Percentiles rank a stretch among this genome's conserved stretches.
Evolutionary conservation across 2,329 filamentous ascomycete species (phyloP).

Genomic region (Mariannaea elegans): DNA sequence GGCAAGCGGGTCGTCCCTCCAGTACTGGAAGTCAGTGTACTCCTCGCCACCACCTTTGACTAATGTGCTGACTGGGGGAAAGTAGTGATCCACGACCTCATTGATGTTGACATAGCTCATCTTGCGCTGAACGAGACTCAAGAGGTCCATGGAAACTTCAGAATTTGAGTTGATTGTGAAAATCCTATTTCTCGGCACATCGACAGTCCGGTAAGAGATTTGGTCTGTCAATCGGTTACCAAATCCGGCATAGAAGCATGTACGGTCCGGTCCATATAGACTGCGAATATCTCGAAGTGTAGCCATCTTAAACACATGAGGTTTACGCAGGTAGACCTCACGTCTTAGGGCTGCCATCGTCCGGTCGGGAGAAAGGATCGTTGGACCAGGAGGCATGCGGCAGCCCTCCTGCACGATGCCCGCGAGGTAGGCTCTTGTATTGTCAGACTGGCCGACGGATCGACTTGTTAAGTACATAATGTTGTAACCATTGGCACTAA

Average conservation of each 20-base stretch:
- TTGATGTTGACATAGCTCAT: slow-evolving; percentile 97
- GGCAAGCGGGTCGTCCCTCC: slow-evolving; percentile 85
- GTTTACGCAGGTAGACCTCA: slow-evolving; percentile 94
- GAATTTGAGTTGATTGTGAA: slow-evolving; percentile 99
- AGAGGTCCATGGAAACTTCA: slow-evolving; percentile 89
- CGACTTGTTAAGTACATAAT: slow-evolving; percentile 97
- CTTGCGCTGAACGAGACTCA: slow-evolving; percentile 93
- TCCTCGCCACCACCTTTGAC: slow-evolving; percentile 91
- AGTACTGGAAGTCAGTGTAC: slow-evolving; percentile 97
- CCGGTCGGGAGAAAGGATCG: slow-evolving; percentile 93
- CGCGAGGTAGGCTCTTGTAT: slow-evolving; percentile 86
- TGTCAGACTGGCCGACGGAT: slow-evolving; percentile 93
- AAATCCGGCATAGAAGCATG: slow-evolving; percentile 96
- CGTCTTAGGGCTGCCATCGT: slow-evolving; percentile 92
- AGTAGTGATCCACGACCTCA: slow-evolving; percentile 98
- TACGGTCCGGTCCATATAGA: slow-evolving; percentile 79
- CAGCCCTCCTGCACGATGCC: slow-evolving; percentile 90
- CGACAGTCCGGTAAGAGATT: slow-evolving; percentile 93
- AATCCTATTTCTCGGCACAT: slow-evolving; percentile 92
- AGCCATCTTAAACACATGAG: slow-evolving; percentile 99
- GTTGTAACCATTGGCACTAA: slow-evolving; percentile 95
- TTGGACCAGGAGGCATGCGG: slow-evolving; percentile 86
- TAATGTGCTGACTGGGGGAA: slow-evolving; percentile 87
- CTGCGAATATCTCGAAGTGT: slow-evolving; percentile 93
- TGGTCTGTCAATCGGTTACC: slow-evolving; percentile 97